phyloP scores from a whole-genome alignment of 140 eudicot genomes.

The Senecio squalidus region DNA sequence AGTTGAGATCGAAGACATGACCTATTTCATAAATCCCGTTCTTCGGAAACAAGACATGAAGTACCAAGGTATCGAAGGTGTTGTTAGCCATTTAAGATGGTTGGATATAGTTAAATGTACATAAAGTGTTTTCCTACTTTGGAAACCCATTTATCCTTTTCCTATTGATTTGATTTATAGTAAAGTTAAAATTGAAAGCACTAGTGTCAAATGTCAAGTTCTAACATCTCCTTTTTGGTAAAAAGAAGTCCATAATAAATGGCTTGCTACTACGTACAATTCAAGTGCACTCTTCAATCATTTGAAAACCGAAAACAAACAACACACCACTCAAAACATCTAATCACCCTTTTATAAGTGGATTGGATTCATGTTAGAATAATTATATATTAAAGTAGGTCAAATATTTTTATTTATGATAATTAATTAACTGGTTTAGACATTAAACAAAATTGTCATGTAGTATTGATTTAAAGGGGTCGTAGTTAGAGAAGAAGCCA shows the following conservation, averaged over 20 bases:
- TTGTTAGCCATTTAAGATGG: too few relatives aligned
- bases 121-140: not conserved
- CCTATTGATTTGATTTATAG: conserved; percentile 17
- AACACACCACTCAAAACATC: conserved; percentile 6
- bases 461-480: too few relatives aligned
- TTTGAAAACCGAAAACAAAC: conserved; percentile 1
- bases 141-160: not conserved
- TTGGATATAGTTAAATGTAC: not conserved
- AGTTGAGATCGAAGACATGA: too few relatives aligned
- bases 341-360: not conserved
- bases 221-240: conserved; percentile 23
- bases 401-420: too few relatives aligned
- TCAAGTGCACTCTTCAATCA: conserved; percentile 30
- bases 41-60: too few relatives aligned
- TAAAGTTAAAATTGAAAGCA: conserved; percentile 25
- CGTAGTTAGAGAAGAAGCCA: too few relatives aligned
- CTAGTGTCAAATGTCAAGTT: conserved; percentile 25
- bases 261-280: conserved; percentile 35
- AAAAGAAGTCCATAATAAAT: conserved; percentile 20
- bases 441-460: too few relatives aligned
- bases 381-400: too few relatives aligned
- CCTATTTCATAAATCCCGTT: too few relatives aligned
- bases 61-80: too few relatives aligned
- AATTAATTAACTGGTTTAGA: too few relatives aligned
- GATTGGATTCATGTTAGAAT: too few relatives aligned